phyloP scores from a whole-genome alignment of 78 protist genomes.

The Emiliania huxleyi region DNA sequence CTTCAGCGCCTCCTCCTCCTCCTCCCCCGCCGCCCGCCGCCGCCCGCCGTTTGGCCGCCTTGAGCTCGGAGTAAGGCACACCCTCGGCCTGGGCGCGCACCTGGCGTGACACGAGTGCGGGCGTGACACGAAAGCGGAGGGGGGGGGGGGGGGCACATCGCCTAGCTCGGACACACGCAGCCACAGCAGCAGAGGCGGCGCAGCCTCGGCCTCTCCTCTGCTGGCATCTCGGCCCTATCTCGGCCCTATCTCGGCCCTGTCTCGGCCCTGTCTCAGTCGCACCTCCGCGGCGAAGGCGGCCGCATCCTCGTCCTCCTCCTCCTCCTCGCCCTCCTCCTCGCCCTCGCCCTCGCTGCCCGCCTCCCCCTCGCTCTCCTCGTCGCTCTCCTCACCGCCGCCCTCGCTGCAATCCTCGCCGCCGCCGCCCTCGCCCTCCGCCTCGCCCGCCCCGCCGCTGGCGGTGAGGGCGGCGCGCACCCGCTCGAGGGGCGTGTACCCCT shows the following conservation, averaged over 20 bases:
- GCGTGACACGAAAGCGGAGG: too few species aligned
- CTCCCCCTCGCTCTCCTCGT: constrained; percentile 26
- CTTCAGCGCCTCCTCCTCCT: background rate
- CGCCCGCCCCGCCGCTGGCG: background rate
- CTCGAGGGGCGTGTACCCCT: constrained; percentile 31
- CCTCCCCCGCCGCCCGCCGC: background rate
- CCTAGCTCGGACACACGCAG: too few species aligned
- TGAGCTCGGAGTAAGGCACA: too few species aligned
- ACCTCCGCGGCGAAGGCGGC: background rate
- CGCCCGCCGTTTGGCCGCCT: background rate
- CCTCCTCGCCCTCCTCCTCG: constrained; percentile 2
- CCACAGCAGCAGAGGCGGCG: too few species aligned
- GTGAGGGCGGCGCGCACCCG: background rate
- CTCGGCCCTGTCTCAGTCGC: too few species aligned
- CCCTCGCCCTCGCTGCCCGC: background rate
- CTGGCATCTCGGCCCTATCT: too few species aligned
- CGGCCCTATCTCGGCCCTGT: too few species aligned
- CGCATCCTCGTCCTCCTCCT: background rate
- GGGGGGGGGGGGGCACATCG: too few species aligned
- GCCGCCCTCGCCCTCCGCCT: background rate
- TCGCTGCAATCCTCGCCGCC: background rate
- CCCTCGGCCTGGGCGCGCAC: too few species aligned
- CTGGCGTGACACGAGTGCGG: too few species aligned
- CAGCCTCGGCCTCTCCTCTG: too few species aligned
- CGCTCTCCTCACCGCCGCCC: too few species aligned